Conservation (phyloP, 176 grass and related monocot genomes). For the Pontederia paniculata region DNA sequence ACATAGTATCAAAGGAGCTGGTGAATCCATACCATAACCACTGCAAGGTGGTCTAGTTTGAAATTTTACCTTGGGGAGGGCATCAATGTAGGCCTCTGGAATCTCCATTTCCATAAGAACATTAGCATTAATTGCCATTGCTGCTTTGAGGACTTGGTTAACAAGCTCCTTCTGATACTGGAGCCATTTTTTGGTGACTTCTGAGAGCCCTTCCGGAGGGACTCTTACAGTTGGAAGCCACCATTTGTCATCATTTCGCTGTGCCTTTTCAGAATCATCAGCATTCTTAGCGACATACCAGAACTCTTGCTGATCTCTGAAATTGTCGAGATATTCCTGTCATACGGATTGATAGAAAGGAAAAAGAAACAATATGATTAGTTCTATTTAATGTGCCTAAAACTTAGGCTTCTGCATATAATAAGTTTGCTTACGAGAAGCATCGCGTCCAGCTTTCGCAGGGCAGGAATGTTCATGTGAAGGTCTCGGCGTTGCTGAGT, state of each 20-base stretch:
- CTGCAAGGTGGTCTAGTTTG: background rate
- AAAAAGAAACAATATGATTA: background rate
- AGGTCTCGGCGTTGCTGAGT: conserved; percentile 78
- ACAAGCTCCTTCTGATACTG: conserved; percentile 67
- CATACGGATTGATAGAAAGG: background rate
- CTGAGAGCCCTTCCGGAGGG: conserved; percentile 41
- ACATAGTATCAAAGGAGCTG: no score
- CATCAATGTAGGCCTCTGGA: conserved; percentile 64
- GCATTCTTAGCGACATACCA: conserved; percentile 79
- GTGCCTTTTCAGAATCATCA: conserved; percentile 34
- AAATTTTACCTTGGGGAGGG: conserved; percentile 63
- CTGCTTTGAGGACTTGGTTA: conserved; percentile 92
- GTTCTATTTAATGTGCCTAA: background rate
- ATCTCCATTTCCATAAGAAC: conserved; percentile 91
- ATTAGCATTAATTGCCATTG: conserved; percentile 98
- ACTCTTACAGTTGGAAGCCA: conserved; percentile 88
- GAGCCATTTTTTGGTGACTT: conserved; percentile 45
- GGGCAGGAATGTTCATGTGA: conserved; percentile 72
- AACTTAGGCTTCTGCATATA: background rate
- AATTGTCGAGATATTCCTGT: conserved; percentile 86
- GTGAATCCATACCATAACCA: background rate
- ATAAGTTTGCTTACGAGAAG: conserved; percentile 46
- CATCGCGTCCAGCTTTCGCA: conserved; percentile 73
- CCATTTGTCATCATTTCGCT: conserved; percentile 76
- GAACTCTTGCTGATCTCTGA: conserved; percentile 74